Evolutionary conservation across 2,329 filamentous ascomycete genomes (phyloP).

Genomic region (Pseudopithomyces maydicus): DNA sequence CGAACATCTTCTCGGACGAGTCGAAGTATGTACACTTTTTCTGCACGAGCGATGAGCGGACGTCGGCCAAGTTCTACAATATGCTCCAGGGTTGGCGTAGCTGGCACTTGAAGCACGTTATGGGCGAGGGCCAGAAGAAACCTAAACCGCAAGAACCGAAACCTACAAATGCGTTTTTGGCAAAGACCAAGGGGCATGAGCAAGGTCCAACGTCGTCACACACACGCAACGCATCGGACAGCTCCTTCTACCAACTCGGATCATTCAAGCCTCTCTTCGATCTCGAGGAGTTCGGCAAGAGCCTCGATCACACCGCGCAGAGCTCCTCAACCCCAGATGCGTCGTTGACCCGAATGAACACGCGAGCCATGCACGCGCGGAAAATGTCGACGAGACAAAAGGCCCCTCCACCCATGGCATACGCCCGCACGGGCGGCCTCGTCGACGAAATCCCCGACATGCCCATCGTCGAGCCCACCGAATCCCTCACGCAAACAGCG

Average conservation of each 20-base stretch:
- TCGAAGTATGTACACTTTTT: slow-evolving; percentile 94
- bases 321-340: slow-evolving; percentile 14
- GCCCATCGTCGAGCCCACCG: slow-evolving; percentile 17
- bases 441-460: slow-evolving; percentile 16
- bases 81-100: slow-evolving; percentile 82
- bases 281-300: slow-evolving; percentile 61
- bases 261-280: slow-evolving; percentile 72
- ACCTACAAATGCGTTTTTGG: slow-evolving; percentile 25
- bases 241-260: slow-evolving; percentile 66
- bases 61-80: slow-evolving; percentile 72
- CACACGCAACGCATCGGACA: slow-evolving; percentile 43
- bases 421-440: slow-evolving; percentile 22
- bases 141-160: slow-evolving; percentile 39
- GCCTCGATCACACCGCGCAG: slow-evolving; percentile 31
- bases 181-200: slow-evolving; percentile 12
- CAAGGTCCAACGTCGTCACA: slow-evolving; percentile 25
- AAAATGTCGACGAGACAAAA: slow-evolving; percentile 46
- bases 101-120: slow-evolving; percentile 83
- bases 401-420: slow-evolving; percentile 41
- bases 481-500: slow-evolving; percentile 27
- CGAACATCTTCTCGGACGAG: slow-evolving; percentile 78
- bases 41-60: slow-evolving; percentile 71
- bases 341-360: slow-evolving; percentile 27
- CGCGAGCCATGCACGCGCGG: slow-evolving; percentile 37
- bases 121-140: slow-evolving; percentile 60